Evolutionary conservation across 108 stramenopile species (phyloP).

Genomic region (Cyclotella kingstonii): DNA sequence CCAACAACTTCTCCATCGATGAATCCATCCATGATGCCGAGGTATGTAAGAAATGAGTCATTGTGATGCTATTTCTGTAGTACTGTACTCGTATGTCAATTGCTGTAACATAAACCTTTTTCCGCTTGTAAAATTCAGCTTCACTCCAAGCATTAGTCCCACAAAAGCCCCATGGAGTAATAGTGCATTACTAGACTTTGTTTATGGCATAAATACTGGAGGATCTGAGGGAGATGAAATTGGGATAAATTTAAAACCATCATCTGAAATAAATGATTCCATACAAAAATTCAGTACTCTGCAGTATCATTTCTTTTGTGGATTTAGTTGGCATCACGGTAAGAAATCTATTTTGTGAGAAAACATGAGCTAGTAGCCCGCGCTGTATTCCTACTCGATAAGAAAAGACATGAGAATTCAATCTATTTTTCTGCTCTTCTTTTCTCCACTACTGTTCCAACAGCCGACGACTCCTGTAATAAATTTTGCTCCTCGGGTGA

Average conservation of each 20-base stretch:
- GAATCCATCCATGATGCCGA: constrained; percentile 14
- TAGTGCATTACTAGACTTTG: constrained; percentile 9
- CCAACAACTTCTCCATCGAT: constrained; percentile 12
- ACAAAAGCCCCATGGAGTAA: constrained; percentile 28
- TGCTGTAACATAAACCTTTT: too few relatives aligned
- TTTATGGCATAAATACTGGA: constrained; percentile 14
- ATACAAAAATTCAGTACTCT: constrained; percentile 7
- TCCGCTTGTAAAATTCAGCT: too few relatives aligned
- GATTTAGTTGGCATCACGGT: constrained; percentile 25
- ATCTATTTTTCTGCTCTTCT: too few relatives aligned
- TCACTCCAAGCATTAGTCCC: constrained; percentile 1
- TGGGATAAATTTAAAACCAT: not conserved
- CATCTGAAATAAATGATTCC: constrained; percentile 12
- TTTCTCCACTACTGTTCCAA: too few relatives aligned
- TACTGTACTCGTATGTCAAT: not conserved
- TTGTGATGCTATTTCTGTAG: not conserved
- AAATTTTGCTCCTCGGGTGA: constrained; percentile 14
- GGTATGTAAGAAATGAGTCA: not conserved
- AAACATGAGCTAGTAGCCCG: too few relatives aligned
- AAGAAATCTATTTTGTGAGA: too few relatives aligned
- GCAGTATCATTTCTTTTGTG: constrained; percentile 35
- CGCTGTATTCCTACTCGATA: too few relatives aligned
- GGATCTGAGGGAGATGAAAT: not conserved
- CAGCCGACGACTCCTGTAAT: constrained; percentile 13
- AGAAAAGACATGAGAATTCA: too few relatives aligned